Evolutionary conservation across 139 green algal genomes (phyloP).

Genomic region (Pseudopediastrum boryanum): DNA sequence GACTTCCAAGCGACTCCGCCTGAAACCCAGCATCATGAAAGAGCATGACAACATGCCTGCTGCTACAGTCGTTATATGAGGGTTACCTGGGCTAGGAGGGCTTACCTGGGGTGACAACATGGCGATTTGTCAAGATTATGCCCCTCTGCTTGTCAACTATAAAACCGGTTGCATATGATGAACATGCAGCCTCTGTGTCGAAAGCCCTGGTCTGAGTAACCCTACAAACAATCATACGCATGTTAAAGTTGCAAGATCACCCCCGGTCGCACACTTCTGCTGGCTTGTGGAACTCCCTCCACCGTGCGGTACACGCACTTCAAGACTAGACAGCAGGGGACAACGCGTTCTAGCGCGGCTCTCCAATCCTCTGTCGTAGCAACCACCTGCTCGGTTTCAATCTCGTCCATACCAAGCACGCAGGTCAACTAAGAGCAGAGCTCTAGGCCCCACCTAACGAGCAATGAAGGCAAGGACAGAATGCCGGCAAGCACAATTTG

Average conservation of each 20-base stretch:
- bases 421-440: too few relatives aligned
- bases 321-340: slow-evolving; percentile 64
- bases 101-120: slow-evolving; percentile 86
- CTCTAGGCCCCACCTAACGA: too few relatives aligned
- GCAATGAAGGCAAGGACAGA: too few relatives aligned
- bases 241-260: background rate
- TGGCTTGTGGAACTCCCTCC: background rate
- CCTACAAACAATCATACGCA: slow-evolving; percentile 35
- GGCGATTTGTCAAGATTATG: slow-evolving; percentile 92
- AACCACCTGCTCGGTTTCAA: background rate
- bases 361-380: slow-evolving; percentile 20
- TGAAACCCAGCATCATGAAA: too few relatives aligned
- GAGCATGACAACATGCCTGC: too few relatives aligned
- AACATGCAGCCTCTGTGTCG: slow-evolving; percentile 84
- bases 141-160: slow-evolving; percentile 84
- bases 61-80: too few relatives aligned
- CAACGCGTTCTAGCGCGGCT: slow-evolving; percentile 63
- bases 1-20: too few relatives aligned
- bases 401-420: slow-evolving; percentile 19
- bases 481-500: too few relatives aligned
- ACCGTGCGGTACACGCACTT: slow-evolving; percentile 52
- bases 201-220: slow-evolving; percentile 77
- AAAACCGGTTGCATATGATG: slow-evolving; percentile 85
- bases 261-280: background rate
- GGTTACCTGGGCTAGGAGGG: background rate